Base-by-base conservation (phyloP, 441 rosid species). In the Raphanus hybrid region DNA sequence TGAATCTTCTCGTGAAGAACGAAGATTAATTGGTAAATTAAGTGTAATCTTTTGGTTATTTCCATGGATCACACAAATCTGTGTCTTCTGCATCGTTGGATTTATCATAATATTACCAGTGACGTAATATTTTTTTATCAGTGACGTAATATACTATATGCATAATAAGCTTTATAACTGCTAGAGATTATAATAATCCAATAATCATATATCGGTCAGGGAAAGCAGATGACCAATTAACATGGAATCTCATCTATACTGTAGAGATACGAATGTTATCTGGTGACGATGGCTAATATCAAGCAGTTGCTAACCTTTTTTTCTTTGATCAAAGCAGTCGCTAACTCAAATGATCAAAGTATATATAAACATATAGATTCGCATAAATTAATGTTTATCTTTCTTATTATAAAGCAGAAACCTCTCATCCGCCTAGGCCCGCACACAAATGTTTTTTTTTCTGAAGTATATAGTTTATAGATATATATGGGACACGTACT, bases 1-100 rank as follows among this genome's bases (percentile, higher is more conserved):
- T 59, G 58, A 74, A 69, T 69, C 70, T 74, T 79, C 75, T 79
- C 82, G 82, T 79, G 72, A 78, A 73, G 69, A 62, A 54, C 60
- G 11, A 68, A 72, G 69, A 32, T 73, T 18, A 54, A 68, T 58
- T 73, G 70, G 12, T 62, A 26, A 37, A 69, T 73, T 62, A 69
- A n/a, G 59, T 67, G 4, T 68, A 20, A 74, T 74, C 41, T 74
- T 74, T 73, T 74, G 75, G 65, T 67, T 60, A 67, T 73, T 67
- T 48, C 35, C 73, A 72, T 59, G 57, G 81, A 67, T 59, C 69
- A 26, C 16, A 20, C 26, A 50, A 59, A 58, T 71, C 62, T 45
- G 5, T 78, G 43, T 23, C 41, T 59, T 15, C 45, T 59, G 23
- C 45, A n/a, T 72, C 57, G 12, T 48, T 72, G 62, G 64, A 66